phyloP scores from a whole-genome alignment of 2,329 filamentous ascomycete species.

The Colletotrichum lindemuthianum region DNA sequence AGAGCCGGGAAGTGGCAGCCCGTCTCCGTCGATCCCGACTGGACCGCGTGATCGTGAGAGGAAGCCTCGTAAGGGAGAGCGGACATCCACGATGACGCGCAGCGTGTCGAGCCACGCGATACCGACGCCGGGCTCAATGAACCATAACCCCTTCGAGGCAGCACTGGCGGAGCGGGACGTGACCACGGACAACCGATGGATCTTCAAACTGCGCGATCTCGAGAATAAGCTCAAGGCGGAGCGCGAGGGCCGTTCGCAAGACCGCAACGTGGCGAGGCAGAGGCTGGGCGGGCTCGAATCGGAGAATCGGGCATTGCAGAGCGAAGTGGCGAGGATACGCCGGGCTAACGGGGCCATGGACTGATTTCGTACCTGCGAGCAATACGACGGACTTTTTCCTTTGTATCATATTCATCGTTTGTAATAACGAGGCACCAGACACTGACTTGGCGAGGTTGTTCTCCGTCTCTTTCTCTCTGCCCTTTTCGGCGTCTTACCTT shows the following conservation, averaged over 20 bases:
- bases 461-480: no score
- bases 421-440: no score
- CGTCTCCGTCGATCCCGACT: constrained; percentile 63
- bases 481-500: no score
- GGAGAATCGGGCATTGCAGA: constrained; percentile 77
- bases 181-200: constrained; percentile 77
- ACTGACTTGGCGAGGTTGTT: no score
- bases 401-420: constrained; percentile 1
- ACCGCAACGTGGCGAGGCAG: constrained; percentile 84
- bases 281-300: constrained; percentile 79
- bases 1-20: constrained; percentile 54
- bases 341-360: constrained; percentile 32
- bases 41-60: constrained; percentile 58
- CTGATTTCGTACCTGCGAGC: constrained; percentile 4
- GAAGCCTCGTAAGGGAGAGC: constrained; percentile 36
- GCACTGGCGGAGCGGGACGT: constrained; percentile 45
- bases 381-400: background rate
- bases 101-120: constrained; percentile 39
- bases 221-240: constrained; percentile 91
- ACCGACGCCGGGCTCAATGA: constrained; percentile 24
- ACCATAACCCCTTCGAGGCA: constrained; percentile 33
- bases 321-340: constrained; percentile 62
- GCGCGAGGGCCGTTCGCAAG: constrained; percentile 84
- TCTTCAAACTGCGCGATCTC: constrained; percentile 85
- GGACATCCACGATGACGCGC: constrained; percentile 44